Base-by-base conservation (phyloP, 768 basidiomycete species). In the Hygrophoropsis aurantiaca region DNA sequence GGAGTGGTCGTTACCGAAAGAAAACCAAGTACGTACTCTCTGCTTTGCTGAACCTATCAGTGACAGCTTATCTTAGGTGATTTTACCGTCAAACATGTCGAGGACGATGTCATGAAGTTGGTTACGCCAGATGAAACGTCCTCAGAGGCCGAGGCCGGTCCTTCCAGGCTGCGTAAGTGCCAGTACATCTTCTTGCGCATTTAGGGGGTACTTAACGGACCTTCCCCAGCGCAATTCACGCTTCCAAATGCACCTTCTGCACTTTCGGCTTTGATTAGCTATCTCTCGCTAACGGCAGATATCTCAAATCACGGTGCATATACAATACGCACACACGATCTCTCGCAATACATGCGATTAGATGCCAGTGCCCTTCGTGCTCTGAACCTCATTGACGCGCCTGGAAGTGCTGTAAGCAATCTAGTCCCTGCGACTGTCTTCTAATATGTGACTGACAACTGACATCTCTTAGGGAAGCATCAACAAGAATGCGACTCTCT, bases 311-410 rank as follows among this genome's bases (percentile, higher is more conserved):
- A 87, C 52, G 87, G 84, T 18, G 79, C 84, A 47, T 98, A 85
- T 71, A 82, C 77, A 11, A 76, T 99, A 11, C 79, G 78, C 32
- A 89, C 87, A 0, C 94, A 99, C 60, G 94, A 98, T 61, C 74
- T 99, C 0, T 82, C 88, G 2, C 94, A 90, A 60, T 98, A 87
- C 66, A 97, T 99, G 94, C 86, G 85, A 48, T 79, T 98, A 8
- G 97, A 99, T 62, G 92, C 97, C 2, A 95, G 93, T 52, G 95
- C 97, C 0, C 72, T 98, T 15, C 80, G 87, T 42, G 97, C 97
- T 1, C 70, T 99, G 20, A 91, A 92, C 58, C 70, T 98, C 13
- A 81, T 88, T 21, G 91, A 94, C 45, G 73, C 79, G 20, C 79
- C 83, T 2, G 80, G 81, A 19, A 57, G 42, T 11, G 11, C 33